Base-by-base conservation (phyloP, 208 protist species). In the Wallacemonas sp. region DNA sequence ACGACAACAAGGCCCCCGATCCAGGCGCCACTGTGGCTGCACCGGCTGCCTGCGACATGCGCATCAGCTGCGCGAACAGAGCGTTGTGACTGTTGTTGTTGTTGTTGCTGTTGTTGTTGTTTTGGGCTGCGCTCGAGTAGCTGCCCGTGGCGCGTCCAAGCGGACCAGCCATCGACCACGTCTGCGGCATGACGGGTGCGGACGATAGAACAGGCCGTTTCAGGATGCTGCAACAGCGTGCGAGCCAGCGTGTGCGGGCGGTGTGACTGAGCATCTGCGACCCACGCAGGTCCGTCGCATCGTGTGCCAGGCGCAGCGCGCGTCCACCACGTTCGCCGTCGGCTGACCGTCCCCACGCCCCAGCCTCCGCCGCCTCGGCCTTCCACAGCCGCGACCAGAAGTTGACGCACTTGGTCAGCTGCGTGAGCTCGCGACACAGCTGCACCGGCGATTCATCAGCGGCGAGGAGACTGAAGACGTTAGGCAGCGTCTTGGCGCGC, bases 401-500 rank as follows among this genome's bases (percentile, higher is more conserved):
- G 52, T 79, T 68, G 32, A 77, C 76, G 56, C 67, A 76, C 68
- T 73, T 63, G 54, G 71, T 62, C 58, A 81, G 62, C 41, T 73
- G 70, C 33, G 65, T 61, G 23, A 81, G 65, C 65, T 81, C 76
- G 39, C 44, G 43, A 11, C 70, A 74, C 5, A 81, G 65, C 21
- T 43, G 60, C 23, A 81, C 70, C 36, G 34, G 62, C 39, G 62
- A 39, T 19, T 68, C 62, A 8, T 78, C 46, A 8, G 47, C 33
- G 36, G 72, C 65, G 55, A 78, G 72, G 5, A 52, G 47, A 32
- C 41, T 44, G 29, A 49, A 58, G 19, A 58, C 62, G 62, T n/a
- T 39, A 17, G 19, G 36, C 14, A 23, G 30, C 17, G 3, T 26
- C 62, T 68, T 39, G 2, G 55, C 36, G 6, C 47, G 19, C 1